Evolutionary conservation across 2,329 filamentous ascomycete genomes (phyloP).

Genomic region (Immersiporthe knoxdaviesiana): DNA sequence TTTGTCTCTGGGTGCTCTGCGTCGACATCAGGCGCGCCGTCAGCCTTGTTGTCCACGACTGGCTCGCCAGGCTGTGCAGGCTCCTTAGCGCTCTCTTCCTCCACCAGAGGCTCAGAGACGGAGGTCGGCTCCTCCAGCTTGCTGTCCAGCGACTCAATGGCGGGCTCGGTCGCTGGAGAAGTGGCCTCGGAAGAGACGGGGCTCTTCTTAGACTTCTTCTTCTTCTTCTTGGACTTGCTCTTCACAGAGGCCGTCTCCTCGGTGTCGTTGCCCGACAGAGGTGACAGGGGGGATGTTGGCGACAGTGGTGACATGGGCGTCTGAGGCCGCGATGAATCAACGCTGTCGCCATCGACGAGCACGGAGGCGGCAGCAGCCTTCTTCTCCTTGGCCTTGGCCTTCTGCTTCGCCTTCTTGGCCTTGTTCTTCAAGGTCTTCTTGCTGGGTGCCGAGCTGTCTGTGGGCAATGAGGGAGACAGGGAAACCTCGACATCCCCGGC

Average conservation of each 20-base stretch:
- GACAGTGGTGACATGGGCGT: constrained; percentile 23
- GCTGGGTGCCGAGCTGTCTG: constrained; percentile 20
- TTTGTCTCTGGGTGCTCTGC: background rate
- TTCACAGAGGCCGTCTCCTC: constrained; percentile 22
- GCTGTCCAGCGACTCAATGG: constrained; percentile 1
- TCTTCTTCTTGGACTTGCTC: constrained; percentile 30
- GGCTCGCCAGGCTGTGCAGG: background rate
- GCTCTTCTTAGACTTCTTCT: constrained; percentile 29
- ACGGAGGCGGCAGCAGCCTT: constrained; percentile 19
- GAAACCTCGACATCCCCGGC: constrained; percentile 23
- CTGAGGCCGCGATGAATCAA: constrained; percentile 17
- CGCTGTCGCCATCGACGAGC: constrained; percentile 17
- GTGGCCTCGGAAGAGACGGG: constrained; percentile 14
- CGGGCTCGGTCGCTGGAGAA: constrained; percentile 22
- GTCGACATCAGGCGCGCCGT: background rate
- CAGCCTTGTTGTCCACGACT: constrained; percentile 5
- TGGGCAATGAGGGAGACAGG: constrained; percentile 22
- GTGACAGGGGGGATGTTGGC: constrained; percentile 10
- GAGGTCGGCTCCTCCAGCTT: constrained; percentile 11
- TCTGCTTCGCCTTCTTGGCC: constrained; percentile 31
- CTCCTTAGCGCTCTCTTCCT: constrained; percentile 18
- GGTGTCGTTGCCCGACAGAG: constrained; percentile 14
- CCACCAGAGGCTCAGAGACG: constrained; percentile 2
- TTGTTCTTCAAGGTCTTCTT: constrained; percentile 31
- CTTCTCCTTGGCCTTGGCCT: constrained; percentile 31